Evolutionary conservation across 108 stramenopile species (phyloP).

Genomic region (Cyclostephanos invisitatus): DNA sequence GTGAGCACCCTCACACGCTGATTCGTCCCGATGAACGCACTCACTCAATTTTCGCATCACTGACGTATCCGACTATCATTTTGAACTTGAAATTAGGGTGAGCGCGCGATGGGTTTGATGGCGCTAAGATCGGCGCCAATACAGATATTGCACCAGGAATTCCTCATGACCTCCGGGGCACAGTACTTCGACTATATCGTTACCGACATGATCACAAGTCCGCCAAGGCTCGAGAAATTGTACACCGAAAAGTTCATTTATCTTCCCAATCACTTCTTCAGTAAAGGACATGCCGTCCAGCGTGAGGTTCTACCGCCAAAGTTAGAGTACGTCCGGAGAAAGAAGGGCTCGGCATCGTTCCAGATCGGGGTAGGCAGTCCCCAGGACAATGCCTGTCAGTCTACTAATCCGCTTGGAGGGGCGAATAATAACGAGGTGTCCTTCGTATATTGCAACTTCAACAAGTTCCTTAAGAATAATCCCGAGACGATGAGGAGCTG

Average conservation of each 20-base stretch:
- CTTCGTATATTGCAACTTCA: slow-evolving; percentile 87
- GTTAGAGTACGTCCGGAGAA: slow-evolving; percentile 57
- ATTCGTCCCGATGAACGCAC: no score
- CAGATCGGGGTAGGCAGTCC: slow-evolving; percentile 70
- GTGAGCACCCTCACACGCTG: slow-evolving; percentile 8
- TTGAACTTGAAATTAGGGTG: slow-evolving; percentile 18
- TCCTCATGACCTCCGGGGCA: slow-evolving; percentile 79
- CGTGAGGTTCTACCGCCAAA: slow-evolving; percentile 61
- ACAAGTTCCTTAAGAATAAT: slow-evolving; percentile 86
- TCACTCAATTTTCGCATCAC: no score
- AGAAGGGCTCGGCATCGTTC: slow-evolving; percentile 42
- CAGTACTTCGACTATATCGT: slow-evolving; percentile 82
- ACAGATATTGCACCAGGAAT: slow-evolving; percentile 87
- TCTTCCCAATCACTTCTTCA: slow-evolving; percentile 85
- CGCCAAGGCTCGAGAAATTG: slow-evolving; percentile 51
- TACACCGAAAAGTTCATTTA: slow-evolving; percentile 85
- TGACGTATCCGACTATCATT: no score
- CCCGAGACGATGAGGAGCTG: slow-evolving; percentile 81
- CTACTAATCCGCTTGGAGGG: slow-evolving; percentile 43
- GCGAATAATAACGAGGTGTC: slow-evolving; percentile 46
- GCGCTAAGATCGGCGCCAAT: slow-evolving; percentile 77
- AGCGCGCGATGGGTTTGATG: slow-evolving; percentile 80
- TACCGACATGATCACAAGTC: slow-evolving; percentile 69
- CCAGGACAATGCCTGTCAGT: slow-evolving; percentile 74
- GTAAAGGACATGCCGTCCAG: slow-evolving; percentile 83